Conservation (phyloP, 2,329 filamentous ascomycete genomes). For the Penicillium sp. region DNA sequence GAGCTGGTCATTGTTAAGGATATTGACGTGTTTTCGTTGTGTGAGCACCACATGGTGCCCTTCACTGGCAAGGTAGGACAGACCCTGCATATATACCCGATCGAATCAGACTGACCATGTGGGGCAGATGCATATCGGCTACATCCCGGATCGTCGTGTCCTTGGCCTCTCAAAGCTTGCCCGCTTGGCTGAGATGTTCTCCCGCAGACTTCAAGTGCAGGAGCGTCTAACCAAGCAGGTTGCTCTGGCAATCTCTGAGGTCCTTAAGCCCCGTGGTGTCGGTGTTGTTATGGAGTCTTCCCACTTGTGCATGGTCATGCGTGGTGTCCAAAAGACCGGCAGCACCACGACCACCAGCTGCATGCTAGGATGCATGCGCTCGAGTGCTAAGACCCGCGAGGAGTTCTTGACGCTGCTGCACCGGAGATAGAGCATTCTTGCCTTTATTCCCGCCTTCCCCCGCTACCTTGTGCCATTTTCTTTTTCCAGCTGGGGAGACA, state of each 20-base stretch:
- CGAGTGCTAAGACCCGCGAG: conserved; percentile 89
- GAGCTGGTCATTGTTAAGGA: conserved; percentile 98
- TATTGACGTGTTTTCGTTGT: conserved; percentile 92
- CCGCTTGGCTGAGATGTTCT: conserved; percentile 96
- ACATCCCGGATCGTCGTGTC: conserved; percentile 89
- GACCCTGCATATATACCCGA: conserved; percentile 1
- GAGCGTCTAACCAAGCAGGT: conserved; percentile 96
- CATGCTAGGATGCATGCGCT: conserved; percentile 94
- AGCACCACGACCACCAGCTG: conserved; percentile 93
- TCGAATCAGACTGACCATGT: conserved; percentile 22
- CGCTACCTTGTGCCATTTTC: conserved; percentile 23
- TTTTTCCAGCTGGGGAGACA: conserved; percentile 34
- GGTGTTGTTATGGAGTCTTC: conserved; percentile 97
- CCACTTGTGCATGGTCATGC: conserved; percentile 98
- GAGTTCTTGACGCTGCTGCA: conserved; percentile 89
- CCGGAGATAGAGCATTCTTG: conserved; percentile 45
- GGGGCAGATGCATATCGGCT: conserved; percentile 93
- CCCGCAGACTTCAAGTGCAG: conserved; percentile 90
- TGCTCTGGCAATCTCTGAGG: conserved; percentile 88
- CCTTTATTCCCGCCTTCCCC: background rate
- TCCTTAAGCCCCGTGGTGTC: conserved; percentile 91
- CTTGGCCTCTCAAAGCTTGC: conserved; percentile 96
- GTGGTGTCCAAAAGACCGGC: conserved; percentile 91
- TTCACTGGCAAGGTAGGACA: conserved; percentile 84
- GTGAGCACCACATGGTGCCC: conserved; percentile 96